Base-by-base conservation (phyloP, 164 flowering plant species). In the Paratinospora sagittata region DNA sequence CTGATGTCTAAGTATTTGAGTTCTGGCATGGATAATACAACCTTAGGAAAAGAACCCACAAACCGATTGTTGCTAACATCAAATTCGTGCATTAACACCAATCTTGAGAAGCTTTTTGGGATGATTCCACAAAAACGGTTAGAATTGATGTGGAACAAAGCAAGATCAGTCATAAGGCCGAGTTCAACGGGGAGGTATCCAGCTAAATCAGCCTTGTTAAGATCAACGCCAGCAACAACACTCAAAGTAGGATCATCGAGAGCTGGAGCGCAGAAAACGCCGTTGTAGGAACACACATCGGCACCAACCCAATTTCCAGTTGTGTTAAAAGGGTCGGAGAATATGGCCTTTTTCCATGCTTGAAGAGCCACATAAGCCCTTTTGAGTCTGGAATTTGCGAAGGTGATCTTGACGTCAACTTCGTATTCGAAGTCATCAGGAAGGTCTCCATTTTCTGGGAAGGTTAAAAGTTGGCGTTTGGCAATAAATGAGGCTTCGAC, bases 111-210 rank as follows among this genome's bases (percentile, higher is more conserved):
- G 76, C 83, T 84, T 73, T 82, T 78, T 7, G 97, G 97, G 26
- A 91, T 71, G 57, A 86, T 80, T 5, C 97, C 97, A 70, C 94
- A 91, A 69, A 91, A 91, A 58, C 97, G 68, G 66, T 91, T 91
- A 3, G 90, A 76, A 78, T 88, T 91, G 21, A 91, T 81, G 69
- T 93, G 98, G 72, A 93, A 78, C 34, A 93, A 78, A 0, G 90
- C 85, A 4, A 86, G 36, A 65, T 93, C 98, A 0, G 89, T 77
- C 79, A 93, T 43, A 17, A 85, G 82, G 9, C 93, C 98, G 24
- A 93, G 21, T 75, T 93, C 93, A 4, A 65, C 81, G 0, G 94
- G 97, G 9, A 92, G 84, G 78, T 85, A 79, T 1, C 93, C 98
- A 0, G 97, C 95, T 1, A 92, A 85, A 77, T 93, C 97, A 1